Evolutionary conservation across 2,329 filamentous ascomycete species (phyloP), one percentile per base, ranked within the genome.

Genomic region (Didymella pomorum): DNA sequence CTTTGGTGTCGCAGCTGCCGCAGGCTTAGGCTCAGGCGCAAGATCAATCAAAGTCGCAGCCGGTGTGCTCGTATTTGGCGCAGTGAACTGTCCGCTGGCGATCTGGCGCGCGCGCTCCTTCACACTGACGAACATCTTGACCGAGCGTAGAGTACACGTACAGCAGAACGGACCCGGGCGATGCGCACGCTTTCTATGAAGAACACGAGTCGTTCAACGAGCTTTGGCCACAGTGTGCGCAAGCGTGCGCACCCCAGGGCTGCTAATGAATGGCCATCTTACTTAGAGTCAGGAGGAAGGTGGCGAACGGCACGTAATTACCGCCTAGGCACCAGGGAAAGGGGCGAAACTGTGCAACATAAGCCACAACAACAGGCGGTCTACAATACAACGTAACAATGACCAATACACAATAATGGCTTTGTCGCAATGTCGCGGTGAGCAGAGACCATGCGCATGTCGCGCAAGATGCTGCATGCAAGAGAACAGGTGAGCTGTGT

Each of bases 41-140:
- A 48, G 43, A 28, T 52, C 43, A 10, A 52, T 42, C 25, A 50
- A 23, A 26, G 47, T 47, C 18, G 49, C 21, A 26, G 33, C 53
- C 8, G 35, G 51, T 2, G 21, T 28, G 18, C 28, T 52, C 16
- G 51, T 44, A 12, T 35, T 12, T 14, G 43, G 9, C 2, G 57
- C 42, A 29, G 46, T 53, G 44, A 63, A 63, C 26, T 63, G 56
- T 16, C 60, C 60, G 23, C 21, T 63, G 18, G 60, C 60, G 43
- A 63, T 63, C 39, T 63, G 60, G 31, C 53, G 49, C 46, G 60
- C 60, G 44, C 60, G 57, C 29, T 63, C 60, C 43, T 63, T 63
- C 16, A 63, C 60, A 53, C 60, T 63, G 47, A 63, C 46, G 46
- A 63, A 63, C 60, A 63, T 63, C 23, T 49, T 58, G 53, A 47